Conservation (phyloP, 306 rosid genomes). For the Sicyos edulis region DNA sequence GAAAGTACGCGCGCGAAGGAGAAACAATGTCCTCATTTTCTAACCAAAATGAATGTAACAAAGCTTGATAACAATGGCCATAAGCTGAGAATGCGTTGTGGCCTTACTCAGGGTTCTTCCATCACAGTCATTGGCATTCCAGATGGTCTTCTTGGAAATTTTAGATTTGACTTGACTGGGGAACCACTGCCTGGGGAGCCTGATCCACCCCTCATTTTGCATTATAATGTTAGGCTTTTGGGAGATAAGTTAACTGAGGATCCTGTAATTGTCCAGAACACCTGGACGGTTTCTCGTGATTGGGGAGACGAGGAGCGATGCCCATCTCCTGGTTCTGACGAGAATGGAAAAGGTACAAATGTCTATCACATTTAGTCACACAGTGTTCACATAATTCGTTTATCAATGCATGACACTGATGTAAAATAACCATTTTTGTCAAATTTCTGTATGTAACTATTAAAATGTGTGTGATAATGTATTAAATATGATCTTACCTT, state of each 20-base stretch:
- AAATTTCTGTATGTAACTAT: not conserved
- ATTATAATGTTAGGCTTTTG: slow-evolving; percentile 92
- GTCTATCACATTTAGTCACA: slow-evolving; percentile 19
- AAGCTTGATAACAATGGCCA: slow-evolving; percentile 49
- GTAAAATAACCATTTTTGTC: not conserved
- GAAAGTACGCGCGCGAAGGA: slow-evolving; percentile 55
- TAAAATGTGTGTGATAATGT: too few relatives aligned
- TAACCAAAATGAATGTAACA: slow-evolving; percentile 60
- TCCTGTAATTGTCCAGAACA: slow-evolving; percentile 92
- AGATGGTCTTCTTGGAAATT: slow-evolving; percentile 80
- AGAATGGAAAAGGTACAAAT: slow-evolving; percentile 58
- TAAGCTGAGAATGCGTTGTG: slow-evolving; percentile 75
- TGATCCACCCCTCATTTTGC: slow-evolving; percentile 81
- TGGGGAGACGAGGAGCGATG: slow-evolving; percentile 99
- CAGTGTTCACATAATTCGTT: too few relatives aligned
- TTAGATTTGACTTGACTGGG: slow-evolving; percentile 80
- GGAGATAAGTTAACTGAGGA: slow-evolving; percentile 95
- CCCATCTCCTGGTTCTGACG: slow-evolving; percentile 71
- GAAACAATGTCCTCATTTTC: slow-evolving; percentile 95
- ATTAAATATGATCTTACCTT: not conserved
- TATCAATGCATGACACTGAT: not conserved
- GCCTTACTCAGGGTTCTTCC: slow-evolving; percentile 96
- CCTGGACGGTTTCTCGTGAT: slow-evolving; percentile 90
- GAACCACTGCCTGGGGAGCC: slow-evolving; percentile 98
- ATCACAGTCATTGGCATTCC: slow-evolving; percentile 79